phyloP scores from a whole-genome alignment of 1,139 yeast genomes.

The Sugiyamaella grinbergsii region DNA sequence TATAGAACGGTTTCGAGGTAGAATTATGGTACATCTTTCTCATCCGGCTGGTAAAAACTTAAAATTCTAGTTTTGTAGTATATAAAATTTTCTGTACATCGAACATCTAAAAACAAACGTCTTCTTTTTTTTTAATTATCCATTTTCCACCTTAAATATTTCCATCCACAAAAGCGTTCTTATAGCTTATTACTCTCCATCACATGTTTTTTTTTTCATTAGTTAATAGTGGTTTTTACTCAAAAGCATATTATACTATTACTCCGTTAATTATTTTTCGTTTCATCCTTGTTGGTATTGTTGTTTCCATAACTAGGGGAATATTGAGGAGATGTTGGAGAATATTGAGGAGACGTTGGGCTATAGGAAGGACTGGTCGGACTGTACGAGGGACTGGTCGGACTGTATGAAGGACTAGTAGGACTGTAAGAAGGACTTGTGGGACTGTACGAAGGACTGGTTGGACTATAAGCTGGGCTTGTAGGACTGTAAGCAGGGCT shows the following conservation, averaged over 20 bases:
- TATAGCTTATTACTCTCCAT: not conserved
- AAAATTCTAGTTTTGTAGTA: not conserved
- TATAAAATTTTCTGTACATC: slow-evolving; percentile 7
- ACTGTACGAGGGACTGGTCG: slow-evolving; percentile 62
- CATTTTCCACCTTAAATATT: slow-evolving; percentile 8
- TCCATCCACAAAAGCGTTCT: not conserved
- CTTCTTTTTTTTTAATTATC: not conserved
- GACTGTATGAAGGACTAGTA: slow-evolving; percentile 67
- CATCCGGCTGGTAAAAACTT: not conserved
- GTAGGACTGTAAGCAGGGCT: slow-evolving; percentile 69
- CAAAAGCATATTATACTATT: too few species aligned
- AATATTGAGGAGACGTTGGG: slow-evolving; percentile 59
- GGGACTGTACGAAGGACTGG: slow-evolving; percentile 74
- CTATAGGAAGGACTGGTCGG: slow-evolving; percentile 68
- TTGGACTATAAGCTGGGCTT: slow-evolving; percentile 70
- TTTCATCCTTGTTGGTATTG: slow-evolving; percentile 11
- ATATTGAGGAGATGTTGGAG: slow-evolving; percentile 67
- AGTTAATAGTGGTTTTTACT: too few species aligned
- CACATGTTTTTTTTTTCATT: not conserved
- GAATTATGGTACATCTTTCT: too few species aligned
- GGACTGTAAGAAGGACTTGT: slow-evolving; percentile 73
- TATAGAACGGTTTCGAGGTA: too few species aligned
- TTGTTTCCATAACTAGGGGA: slow-evolving; percentile 44
- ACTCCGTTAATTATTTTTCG: slow-evolving; percentile 3
- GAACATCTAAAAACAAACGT: not conserved